Base-by-base conservation (phyloP, 331 rosid genomes). In the Malus hybrid region DNA sequence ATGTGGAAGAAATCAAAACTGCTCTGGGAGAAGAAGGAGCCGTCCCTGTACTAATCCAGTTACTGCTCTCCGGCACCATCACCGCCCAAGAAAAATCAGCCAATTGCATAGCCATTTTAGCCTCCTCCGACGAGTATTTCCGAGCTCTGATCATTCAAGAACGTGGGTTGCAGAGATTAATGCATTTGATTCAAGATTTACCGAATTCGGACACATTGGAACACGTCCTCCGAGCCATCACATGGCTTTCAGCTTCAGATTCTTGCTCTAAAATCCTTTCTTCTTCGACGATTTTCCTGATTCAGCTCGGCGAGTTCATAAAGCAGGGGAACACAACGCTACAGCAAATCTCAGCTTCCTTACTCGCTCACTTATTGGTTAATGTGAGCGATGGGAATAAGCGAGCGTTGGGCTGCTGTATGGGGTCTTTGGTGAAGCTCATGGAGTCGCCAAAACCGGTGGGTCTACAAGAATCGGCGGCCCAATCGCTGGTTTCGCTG, bases 371-470 rank as follows among this genome's bases (percentile, higher is more conserved):
- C 11, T 59, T 87, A 32, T 65, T 85, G 2, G 65, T 75, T 22
- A 75, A 81, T 60, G 86, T 87, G 20, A 84, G 86, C 71, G 90
- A 87, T 10, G 90, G 90, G 13, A 87, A 84, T 64, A 87, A 87
- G 75, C 84, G 90, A 69, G 90, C 88, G 20, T 82, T 87, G 16
- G 67, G 81, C 7, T 60, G 83, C 54, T 84, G 86, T 59, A 82
- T 87, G 86, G 83, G 78, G 7, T 80, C 90, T 11, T 48, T 87
- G 67, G 82, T 87, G 28, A 87, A 84, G 88, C 85, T 87, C 31
- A 82, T 87, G 90, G 86, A 87, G 80, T 78, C 78, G 36, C 90
- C 90, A 15, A 87, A 87, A 61, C 90, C 88, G 46, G 83, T 67
- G 42, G 90, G 90, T 19, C 64, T 84, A 14, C 90, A 87, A 16